Conservation (phyloP, 2,329 filamentous ascomycete genomes). For the Juglanconis oblonga region DNA sequence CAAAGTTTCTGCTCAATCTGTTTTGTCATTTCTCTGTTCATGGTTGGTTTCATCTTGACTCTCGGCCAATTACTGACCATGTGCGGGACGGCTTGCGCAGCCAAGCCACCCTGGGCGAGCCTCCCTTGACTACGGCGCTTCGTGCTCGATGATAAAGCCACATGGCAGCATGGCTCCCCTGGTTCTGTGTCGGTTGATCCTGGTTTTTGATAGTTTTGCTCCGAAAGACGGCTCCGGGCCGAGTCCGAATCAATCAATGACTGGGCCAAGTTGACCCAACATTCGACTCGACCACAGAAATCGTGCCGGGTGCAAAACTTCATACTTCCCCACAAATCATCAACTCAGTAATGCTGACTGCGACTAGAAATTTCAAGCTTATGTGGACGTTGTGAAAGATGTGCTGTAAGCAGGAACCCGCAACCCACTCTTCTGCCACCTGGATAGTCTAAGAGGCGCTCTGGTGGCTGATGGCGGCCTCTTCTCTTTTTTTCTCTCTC, state of each 20-base stretch:
- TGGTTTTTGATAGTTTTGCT: neutral
- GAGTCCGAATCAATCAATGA: neutral
- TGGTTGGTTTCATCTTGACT: neutral
- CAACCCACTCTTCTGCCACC: neutral
- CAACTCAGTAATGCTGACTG: neutral
- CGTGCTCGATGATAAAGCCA: slow-evolving; percentile 8
- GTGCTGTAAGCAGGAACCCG: neutral
- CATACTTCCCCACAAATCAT: neutral
- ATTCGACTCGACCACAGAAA: neutral
- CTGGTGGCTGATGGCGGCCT: too few relatives aligned
- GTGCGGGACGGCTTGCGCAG: neutral
- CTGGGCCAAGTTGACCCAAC: neutral
- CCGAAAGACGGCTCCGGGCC: neutral
- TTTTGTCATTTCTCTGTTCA: neutral
- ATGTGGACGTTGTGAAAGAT: neutral
- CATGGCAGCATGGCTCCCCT: slow-evolving; percentile 10
- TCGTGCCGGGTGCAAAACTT: neutral
- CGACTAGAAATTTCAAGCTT: neutral
- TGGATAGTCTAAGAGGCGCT: too few relatives aligned
- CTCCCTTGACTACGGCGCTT: neutral
- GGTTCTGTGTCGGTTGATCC: neutral
- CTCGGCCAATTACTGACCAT: neutral
- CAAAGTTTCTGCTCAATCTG: too few relatives aligned
- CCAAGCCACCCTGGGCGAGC: neutral
- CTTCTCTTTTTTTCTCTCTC: neutral